Percentiles rank a stretch among this genome's conserved stretches.
phyloP scores from a whole-genome alignment of 2,329 filamentous ascomycete species.

The Fonsecaea multimorphosa region DNA sequence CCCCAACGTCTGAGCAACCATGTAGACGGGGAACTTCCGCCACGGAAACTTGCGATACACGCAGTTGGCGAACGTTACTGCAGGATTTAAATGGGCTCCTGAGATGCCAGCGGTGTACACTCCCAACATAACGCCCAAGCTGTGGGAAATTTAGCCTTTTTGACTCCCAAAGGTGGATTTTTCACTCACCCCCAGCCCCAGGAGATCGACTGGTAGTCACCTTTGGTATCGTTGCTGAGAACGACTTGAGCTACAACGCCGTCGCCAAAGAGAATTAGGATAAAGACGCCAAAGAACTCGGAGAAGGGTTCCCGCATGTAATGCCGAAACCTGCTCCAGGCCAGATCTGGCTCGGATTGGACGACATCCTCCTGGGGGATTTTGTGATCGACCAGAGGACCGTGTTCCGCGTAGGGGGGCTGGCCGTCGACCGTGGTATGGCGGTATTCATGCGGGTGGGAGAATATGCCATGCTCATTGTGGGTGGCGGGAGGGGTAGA shows the following conservation, averaged over 20 bases:
- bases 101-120: slow-evolving; percentile 66
- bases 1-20: slow-evolving; percentile 69
- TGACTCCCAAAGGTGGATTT: neutral
- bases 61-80: slow-evolving; percentile 68
- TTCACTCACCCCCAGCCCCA: slow-evolving; percentile 56
- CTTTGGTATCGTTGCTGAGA: slow-evolving; percentile 56
- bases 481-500: slow-evolving; percentile 33
- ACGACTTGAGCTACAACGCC: slow-evolving; percentile 69
- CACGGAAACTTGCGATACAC: slow-evolving; percentile 69
- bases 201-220: slow-evolving; percentile 59
- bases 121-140: slow-evolving; percentile 72
- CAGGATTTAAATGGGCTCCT: slow-evolving; percentile 69
- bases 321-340: slow-evolving; percentile 62
- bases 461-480: slow-evolving; percentile 25
- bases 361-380: slow-evolving; percentile 42
- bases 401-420: slow-evolving; percentile 41
- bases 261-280: slow-evolving; percentile 72
- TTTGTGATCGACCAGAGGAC: slow-evolving; percentile 44
- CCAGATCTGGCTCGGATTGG: slow-evolving; percentile 42
- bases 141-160: slow-evolving; percentile 40
- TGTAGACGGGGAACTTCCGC: slow-evolving; percentile 71
- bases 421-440: slow-evolving; percentile 31
- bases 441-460: slow-evolving; percentile 26
- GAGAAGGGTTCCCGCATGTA: slow-evolving; percentile 65
- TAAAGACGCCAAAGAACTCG: slow-evolving; percentile 72